A percentile compares a stretch with the other conserved stretches of the same genome.
phyloP scores from a whole-genome alignment of 192 early-diverging fungal species.

The Pecoramyces ruminantium region DNA sequence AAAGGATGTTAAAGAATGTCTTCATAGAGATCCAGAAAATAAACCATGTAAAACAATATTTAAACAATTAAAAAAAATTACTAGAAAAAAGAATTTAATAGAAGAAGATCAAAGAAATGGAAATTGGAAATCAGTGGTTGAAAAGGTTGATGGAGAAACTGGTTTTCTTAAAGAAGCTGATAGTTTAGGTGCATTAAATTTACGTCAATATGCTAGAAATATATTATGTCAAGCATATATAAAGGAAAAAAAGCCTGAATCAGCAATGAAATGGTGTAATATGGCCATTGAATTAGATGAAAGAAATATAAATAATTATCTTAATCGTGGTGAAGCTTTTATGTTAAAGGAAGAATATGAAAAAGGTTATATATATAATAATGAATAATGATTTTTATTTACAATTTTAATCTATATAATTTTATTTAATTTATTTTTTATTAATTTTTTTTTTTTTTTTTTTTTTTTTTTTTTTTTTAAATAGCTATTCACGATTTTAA shows the following conservation, averaged over 20 bases:
- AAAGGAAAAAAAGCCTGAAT: conserved; percentile 19
- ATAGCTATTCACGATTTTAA: conserved; percentile 51
- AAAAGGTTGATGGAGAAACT: conserved; percentile 29
- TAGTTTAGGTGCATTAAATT: background rate
- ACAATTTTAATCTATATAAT: no score
- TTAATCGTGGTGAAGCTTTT: conserved; percentile 49
- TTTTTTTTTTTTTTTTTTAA: no score
- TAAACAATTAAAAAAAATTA: conserved; percentile 45
- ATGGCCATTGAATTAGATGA: conserved; percentile 50
- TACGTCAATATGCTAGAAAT: background rate
- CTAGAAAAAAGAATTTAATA: conserved; percentile 11
- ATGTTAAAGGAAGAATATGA: conserved; percentile 58
- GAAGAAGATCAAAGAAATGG: conserved; percentile 44
- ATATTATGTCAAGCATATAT: conserved; percentile 9
- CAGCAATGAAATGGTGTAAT: conserved; percentile 48
- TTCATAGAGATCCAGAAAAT: conserved; percentile 81
- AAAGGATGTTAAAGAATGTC: conserved; percentile 61
- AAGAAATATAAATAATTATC: conserved; percentile 51
- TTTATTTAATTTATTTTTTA: no score
- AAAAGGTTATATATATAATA: conserved; percentile 3
- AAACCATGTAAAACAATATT: conserved; percentile 68
- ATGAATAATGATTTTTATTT: no score
- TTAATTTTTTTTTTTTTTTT: no score
- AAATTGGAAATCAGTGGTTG: conserved; percentile 39
- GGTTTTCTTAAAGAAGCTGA: background rate